Evolutionary conservation across 2,329 filamentous ascomycete genomes (phyloP).

Genomic region (Colletotrichum navitas): DNA sequence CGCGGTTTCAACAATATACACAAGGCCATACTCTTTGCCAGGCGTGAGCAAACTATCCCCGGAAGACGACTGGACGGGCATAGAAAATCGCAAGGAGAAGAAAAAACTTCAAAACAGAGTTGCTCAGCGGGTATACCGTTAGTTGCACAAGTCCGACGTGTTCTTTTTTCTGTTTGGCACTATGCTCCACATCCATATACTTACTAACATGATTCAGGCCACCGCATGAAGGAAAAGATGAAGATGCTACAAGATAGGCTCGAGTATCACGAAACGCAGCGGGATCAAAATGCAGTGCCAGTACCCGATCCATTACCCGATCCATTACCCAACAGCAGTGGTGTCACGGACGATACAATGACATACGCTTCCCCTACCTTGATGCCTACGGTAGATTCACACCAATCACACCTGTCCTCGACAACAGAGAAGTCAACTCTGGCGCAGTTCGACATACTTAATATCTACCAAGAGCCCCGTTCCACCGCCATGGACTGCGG

Average conservation of each 20-base stretch:
- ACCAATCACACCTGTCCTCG: constrained; percentile 3
- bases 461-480: neutral
- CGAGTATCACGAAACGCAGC: constrained; percentile 46
- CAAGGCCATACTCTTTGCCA: constrained; percentile 10
- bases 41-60: constrained; percentile 40
- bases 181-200: constrained; percentile 6
- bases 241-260: constrained; percentile 49
- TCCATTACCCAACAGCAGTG: neutral
- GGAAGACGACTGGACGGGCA: constrained; percentile 50
- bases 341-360: neutral
- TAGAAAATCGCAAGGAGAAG: constrained; percentile 49
- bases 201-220: constrained; percentile 44
- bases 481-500: neutral
- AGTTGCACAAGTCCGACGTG: constrained; percentile 26
- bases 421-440: neutral
- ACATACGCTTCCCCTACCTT: neutral
- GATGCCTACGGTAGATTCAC: neutral
- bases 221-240: constrained; percentile 50
- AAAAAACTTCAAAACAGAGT: constrained; percentile 51
- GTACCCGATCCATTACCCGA: too few species aligned
- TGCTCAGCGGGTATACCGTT: constrained; percentile 51
- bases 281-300: constrained; percentile 15
- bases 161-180: constrained; percentile 4
- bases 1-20: neutral
- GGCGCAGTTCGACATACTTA: constrained; percentile 1